Evolutionary conservation across 257 asterid genomes (phyloP).

Genomic region (Primulina eburnea): DNA sequence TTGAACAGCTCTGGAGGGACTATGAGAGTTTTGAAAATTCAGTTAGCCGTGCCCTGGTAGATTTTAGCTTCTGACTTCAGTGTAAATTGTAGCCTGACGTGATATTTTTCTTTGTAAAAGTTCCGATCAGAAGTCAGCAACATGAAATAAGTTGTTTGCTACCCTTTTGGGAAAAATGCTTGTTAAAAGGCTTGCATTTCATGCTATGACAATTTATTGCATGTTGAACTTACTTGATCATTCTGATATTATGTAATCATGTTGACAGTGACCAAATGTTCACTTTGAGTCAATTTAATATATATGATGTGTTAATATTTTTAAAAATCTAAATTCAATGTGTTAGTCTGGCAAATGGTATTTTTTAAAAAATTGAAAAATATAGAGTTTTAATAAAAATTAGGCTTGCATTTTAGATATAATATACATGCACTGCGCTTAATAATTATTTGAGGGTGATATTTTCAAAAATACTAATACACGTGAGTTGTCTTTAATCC

Average conservation of each 20-base stretch:
- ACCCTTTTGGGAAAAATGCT: background rate
- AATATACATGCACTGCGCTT: background rate
- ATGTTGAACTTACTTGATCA: background rate
- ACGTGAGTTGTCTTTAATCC: background rate
- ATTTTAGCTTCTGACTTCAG: slow-evolving; percentile 21
- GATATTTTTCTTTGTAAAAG: background rate
- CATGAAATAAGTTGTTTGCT: background rate
- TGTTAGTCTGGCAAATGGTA: background rate
- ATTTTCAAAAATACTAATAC: background rate
- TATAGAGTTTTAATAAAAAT: too few relatives aligned
- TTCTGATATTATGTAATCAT: background rate
- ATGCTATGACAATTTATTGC: background rate
- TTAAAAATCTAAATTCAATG: background rate
- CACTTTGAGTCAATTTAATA: background rate
- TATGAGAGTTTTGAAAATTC: slow-evolving; percentile 95
- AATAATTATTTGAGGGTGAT: background rate
- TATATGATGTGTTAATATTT: background rate
- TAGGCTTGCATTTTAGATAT: background rate
- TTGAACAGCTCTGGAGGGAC: slow-evolving; percentile 98
- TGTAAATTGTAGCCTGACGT: slow-evolving; percentile 8
- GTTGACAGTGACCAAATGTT: background rate
- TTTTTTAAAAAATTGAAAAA: too few relatives aligned
- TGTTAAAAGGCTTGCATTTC: background rate
- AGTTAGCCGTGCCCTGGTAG: slow-evolving; percentile 92
- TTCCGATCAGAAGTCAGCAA: background rate